A percentile compares a stretch with the other conserved stretches of the same genome.
Evolutionary conservation across 2,329 filamentous ascomycete species (phyloP).

Genomic region (Apiospora pterosperma): DNA sequence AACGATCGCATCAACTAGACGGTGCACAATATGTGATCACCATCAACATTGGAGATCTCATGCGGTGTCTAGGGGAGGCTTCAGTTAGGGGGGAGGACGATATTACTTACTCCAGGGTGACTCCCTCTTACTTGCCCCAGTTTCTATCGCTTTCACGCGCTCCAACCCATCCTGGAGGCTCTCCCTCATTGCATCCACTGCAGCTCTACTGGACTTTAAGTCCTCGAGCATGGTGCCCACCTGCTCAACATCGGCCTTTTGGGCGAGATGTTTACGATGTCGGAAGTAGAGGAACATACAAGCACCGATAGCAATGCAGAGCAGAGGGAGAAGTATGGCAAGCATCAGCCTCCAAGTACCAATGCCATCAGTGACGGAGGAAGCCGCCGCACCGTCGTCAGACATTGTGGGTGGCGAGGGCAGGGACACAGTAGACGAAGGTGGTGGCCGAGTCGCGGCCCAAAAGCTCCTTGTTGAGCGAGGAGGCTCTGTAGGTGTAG

Average conservation of each 20-base stretch:
- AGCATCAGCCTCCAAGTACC: constrained; percentile 4
- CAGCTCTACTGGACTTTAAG: not conserved
- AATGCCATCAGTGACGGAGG: not conserved
- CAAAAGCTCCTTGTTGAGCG: not conserved
- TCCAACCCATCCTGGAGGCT: constrained; percentile 1
- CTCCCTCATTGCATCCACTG: not conserved
- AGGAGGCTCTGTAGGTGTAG: not conserved
- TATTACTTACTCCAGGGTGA: constrained; percentile 6
- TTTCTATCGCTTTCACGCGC: constrained; percentile 2
- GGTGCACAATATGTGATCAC: not conserved
- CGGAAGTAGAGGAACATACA: not conserved
- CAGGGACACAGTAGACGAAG: not conserved
- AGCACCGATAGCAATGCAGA: not conserved
- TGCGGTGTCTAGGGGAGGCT: not conserved
- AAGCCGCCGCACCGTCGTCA: not conserved
- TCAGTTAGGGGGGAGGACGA: not conserved
- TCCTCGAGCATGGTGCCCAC: constrained; percentile 7
- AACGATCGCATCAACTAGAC: not conserved
- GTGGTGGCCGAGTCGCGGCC: not conserved
- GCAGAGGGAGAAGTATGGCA: not conserved
- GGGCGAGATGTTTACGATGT: not conserved
- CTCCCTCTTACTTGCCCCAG: not conserved
- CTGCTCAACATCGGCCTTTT: not conserved
- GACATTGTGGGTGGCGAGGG: not conserved
- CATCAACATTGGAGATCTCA: not conserved